Base-by-base conservation (phyloP, 202 grass and related monocot genomes). In the Panicum hallii region DNA sequence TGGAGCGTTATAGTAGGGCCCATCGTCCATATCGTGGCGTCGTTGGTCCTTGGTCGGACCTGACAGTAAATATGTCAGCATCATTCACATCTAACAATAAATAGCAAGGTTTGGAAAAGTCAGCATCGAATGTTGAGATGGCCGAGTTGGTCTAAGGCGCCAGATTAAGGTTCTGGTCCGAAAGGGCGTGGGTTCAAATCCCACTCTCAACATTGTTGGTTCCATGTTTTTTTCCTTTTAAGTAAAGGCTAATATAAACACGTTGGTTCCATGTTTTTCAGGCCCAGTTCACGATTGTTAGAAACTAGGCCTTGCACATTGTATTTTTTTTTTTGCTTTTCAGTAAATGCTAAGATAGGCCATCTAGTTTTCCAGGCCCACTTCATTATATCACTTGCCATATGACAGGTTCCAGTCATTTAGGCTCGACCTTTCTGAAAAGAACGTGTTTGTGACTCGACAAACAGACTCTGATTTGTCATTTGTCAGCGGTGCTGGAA, bases 141-240 rank as follows among this genome's bases (percentile, higher is more conserved):
- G 88, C 88, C 88, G 90, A 93, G 90, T 95, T 93, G 85, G 90
- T 90, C 93, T 89, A 92, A 96, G 91, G 89, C 91, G 84, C 91
- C 84, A 91, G 89, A 93, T 91, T 96, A 85, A 91, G 89, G 87
- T 86, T 93, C 88, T 92, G 86, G 86, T 92, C 86, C 83, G 88
- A 95, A 95, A 95, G 90, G 88, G 93, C 88, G 84, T 95, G 90
- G 90, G 86, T 95, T 95, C 90, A 91, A 95, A 95, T 95, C 88
- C 88, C 93, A 95, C 87, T 95, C 82, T 95, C 87, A 85, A 83
- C 81, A 88, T 9, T 0, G 19, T 15, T 16, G 17, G 38, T 16
- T 38, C 1, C 26, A 32, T 2, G 2, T 38, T 38, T 38, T 38
- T 38, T 38, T 2, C 36, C 2, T 38, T 38, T 38, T 32, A 32